Conservation (phyloP, 2,329 filamentous ascomycete genomes). For the Aciculosporium take region DNA sequence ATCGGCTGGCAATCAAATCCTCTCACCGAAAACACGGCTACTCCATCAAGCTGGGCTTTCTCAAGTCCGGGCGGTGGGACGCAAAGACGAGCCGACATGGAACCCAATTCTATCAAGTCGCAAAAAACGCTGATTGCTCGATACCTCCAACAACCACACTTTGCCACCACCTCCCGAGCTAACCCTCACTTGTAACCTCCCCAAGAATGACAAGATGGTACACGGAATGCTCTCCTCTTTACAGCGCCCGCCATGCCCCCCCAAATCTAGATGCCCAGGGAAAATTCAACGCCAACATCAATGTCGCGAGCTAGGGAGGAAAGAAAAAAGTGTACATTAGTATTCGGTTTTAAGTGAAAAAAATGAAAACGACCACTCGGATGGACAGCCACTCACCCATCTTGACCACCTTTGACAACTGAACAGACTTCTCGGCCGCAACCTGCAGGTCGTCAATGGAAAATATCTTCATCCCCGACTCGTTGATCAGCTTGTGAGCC, state of each 20-base stretch:
- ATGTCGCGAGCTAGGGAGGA: slow-evolving; percentile 63
- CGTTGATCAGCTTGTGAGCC: slow-evolving; percentile 85
- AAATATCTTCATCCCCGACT: slow-evolving; percentile 98
- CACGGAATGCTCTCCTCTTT: slow-evolving; percentile 10
- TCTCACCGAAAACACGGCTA: no score
- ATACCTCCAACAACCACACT: slow-evolving; percentile 5
- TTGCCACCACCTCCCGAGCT: neutral
- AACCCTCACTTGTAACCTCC: neutral
- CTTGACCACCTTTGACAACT: slow-evolving; percentile 99
- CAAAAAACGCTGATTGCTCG: slow-evolving; percentile 4
- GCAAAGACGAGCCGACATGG: no score
- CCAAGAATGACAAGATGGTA: slow-evolving; percentile 13
- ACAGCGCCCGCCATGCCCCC: slow-evolving; percentile 2
- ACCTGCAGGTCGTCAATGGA: slow-evolving; percentile 96
- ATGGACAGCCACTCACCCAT: slow-evolving; percentile 50
- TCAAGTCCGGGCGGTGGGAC: no score
- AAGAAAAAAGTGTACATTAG: slow-evolving; percentile 10
- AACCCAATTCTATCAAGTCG: slow-evolving; percentile 2
- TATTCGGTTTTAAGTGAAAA: neutral
- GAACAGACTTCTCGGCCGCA: slow-evolving; percentile 94
- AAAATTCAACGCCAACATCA: slow-evolving; percentile 92
- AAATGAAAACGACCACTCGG: neutral
- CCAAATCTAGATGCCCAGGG: slow-evolving; percentile 71
- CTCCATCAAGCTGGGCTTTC: no score
- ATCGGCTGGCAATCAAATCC: no score